These are phyloP conservation scores for Nothopassalora personata DNA, from an alignment of 2,329 filamentous ascomycete genomes.

Conservation along the genomic window DNA sequence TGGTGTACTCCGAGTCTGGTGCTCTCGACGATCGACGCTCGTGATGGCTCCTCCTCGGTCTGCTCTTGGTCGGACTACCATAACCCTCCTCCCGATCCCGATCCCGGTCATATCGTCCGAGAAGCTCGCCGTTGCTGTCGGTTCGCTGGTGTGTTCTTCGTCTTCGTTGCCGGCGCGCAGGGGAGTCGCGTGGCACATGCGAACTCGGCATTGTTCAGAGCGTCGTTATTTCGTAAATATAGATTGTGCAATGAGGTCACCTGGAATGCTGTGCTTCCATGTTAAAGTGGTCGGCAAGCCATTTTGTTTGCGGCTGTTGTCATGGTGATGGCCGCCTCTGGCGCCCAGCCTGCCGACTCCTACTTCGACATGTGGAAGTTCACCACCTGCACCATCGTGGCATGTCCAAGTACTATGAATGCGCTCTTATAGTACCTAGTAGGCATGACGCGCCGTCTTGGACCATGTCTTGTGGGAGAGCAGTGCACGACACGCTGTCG, in stretches of 20 bases:
- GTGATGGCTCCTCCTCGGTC: constrained; percentile 7
- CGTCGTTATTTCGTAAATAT: neutral
- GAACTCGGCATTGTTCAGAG: constrained; percentile 5
- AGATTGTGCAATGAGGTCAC: neutral
- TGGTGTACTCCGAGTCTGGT: constrained; percentile 19
- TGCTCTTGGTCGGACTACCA: constrained; percentile 11
- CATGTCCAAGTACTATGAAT: neutral
- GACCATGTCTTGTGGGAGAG: no score
- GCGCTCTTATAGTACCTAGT: neutral
- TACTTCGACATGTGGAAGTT: neutral
- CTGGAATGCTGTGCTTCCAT: constrained; percentile 2
- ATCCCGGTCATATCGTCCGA: constrained; percentile 17
- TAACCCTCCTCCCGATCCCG: constrained; percentile 3
- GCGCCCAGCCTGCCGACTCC: neutral
- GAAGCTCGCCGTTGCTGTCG: constrained; percentile 33
- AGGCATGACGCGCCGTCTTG: neutral
- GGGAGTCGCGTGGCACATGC: constrained; percentile 21
- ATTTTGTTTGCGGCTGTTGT: neutral
- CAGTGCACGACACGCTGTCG: no score
- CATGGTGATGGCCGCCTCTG: neutral
- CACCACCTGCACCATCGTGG: neutral
- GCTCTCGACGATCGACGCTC: constrained; percentile 13
- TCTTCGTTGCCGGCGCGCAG: constrained; percentile 24
- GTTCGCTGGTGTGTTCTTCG: constrained; percentile 16
- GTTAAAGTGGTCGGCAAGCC: neutral